Base-by-base conservation (phyloP, 1,139 yeast genomes). In the Sugiyamaella sp. region DNA sequence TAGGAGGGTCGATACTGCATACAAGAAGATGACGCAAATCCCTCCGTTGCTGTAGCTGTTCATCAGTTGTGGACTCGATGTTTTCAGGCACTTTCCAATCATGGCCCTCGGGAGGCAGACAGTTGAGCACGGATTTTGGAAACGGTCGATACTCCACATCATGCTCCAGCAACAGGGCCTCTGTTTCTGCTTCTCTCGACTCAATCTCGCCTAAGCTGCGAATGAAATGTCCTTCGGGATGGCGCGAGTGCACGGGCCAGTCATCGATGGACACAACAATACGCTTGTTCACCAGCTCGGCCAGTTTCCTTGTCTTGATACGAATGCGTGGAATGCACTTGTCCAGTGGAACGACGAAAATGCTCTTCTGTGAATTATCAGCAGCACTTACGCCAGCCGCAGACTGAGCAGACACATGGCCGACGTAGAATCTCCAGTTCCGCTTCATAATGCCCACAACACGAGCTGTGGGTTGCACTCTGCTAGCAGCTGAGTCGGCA, bases 71-170 rank as follows among this genome's bases (percentile, higher is more conserved):
- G 46, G 79, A 73, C 10, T 46, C 54, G 53, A 82, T 69, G 54
- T 79, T 72, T 49, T 76, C 83, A 2, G 97, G 97, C 16, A 90
- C 97, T 56, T 75, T 80, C 99, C 99, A 95, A 57, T 86, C 80
- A 62, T 88, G 90, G 19, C 99, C 99, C 71, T 93, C 99, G 38
- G 78, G 68, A 2, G 99, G 99, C 57, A 95, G 77, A 74, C 99
- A 95, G 56, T 84, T 95, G 66, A 95, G 76, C 0, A 95, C 99
- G 55, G 90, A 83, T 65, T 89, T 89, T 5, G 97, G 86, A 68
- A 95, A 95, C 24, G 99, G 99, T 63, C 97, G 80, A 69, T 90
- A 93, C 66, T 93, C 98, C 29, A 95, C 97, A 68, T 93, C 97
- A 69, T 95, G 97, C 66, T 95, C 99, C 57, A 95, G 75, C 48